Conservation (phyloP, 768 basidiomycete genomes). For the Lyophyllum decastes region DNA sequence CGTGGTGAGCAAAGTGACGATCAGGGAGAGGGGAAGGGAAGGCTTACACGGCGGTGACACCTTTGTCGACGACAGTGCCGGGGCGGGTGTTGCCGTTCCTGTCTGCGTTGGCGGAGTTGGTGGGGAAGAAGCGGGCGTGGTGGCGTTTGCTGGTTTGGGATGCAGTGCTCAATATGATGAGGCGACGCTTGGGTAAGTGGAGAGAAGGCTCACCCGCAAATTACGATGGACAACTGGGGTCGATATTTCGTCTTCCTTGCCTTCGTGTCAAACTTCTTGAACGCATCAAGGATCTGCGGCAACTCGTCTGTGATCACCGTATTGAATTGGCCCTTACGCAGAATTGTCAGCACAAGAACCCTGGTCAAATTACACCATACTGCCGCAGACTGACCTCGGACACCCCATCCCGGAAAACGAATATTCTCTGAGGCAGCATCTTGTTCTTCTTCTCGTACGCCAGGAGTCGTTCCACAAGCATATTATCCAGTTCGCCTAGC, state of each 20-base stretch:
- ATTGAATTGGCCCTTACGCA: conserved; percentile 73
- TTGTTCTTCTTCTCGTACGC: conserved; percentile 57
- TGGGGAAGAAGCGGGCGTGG: conserved; percentile 65
- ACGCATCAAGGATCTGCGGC: conserved; percentile 61
- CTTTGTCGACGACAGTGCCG: conserved; percentile 80
- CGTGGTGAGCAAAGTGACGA: conserved; percentile 15
- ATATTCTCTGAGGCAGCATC: conserved; percentile 63
- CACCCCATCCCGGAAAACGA: conserved; percentile 81
- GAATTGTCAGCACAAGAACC: conserved; percentile 4
- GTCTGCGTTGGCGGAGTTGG: conserved; percentile 48
- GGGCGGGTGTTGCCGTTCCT: conserved; percentile 76
- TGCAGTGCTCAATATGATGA: too few species aligned
- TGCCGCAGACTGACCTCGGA: conserved; percentile 75
- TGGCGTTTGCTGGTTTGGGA: conserved; percentile 57
- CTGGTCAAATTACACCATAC: too few species aligned
- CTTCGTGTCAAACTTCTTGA: conserved; percentile 48
- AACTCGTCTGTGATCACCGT: conserved; percentile 62
- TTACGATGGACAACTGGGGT: conserved; percentile 69
- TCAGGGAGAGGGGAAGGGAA: conserved; percentile 21
- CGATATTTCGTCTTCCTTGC: conserved; percentile 47
- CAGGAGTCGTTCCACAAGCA: conserved; percentile 72
- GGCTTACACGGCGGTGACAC: conserved; percentile 67
- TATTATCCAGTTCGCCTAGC: conserved; percentile 61
- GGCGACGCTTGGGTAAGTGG: too few species aligned
- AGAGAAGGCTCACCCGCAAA: conserved; percentile 72